phyloP scores from a whole-genome alignment of 495 filamentous ascomycete genomes.

The Xanthoparmelia taractica region DNA sequence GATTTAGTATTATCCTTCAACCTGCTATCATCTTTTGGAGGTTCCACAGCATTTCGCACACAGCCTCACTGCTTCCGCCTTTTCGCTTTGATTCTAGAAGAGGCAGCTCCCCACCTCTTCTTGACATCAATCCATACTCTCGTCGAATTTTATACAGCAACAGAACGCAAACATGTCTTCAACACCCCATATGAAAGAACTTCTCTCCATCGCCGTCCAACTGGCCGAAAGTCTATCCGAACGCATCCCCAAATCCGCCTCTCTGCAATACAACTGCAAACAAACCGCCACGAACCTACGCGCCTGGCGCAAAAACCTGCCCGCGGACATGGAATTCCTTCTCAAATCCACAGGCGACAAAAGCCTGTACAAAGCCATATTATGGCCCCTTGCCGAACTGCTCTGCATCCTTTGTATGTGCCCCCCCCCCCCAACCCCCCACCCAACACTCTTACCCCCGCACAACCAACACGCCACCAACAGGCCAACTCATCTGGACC shows the following conservation, averaged over 20 bases:
- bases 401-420: constrained; percentile 2
- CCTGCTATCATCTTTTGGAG: not conserved
- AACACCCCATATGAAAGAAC: not conserved
- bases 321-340: not conserved
- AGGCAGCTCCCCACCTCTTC: not conserved
- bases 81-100: not conserved
- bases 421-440: not conserved
- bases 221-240: not conserved
- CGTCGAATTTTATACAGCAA: not conserved
- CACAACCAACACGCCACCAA: not conserved
- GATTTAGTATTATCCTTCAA: not conserved
- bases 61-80: not conserved
- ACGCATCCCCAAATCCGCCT: not conserved
- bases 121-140: not conserved
- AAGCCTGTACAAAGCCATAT: not conserved
- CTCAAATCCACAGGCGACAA: not conserved
- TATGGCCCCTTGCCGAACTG: not conserved
- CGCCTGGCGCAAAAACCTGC: not conserved
- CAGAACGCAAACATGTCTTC: not conserved
- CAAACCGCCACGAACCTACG: not conserved
- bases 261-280: not conserved
- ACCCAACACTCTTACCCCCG: too few species aligned
- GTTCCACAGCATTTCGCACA: not conserved
- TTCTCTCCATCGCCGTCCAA: not conserved
- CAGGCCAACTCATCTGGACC: constrained; percentile 4